phyloP scores from a whole-genome alignment of 441 rosid genomes.

The Pelargonium fulgidum region DNA sequence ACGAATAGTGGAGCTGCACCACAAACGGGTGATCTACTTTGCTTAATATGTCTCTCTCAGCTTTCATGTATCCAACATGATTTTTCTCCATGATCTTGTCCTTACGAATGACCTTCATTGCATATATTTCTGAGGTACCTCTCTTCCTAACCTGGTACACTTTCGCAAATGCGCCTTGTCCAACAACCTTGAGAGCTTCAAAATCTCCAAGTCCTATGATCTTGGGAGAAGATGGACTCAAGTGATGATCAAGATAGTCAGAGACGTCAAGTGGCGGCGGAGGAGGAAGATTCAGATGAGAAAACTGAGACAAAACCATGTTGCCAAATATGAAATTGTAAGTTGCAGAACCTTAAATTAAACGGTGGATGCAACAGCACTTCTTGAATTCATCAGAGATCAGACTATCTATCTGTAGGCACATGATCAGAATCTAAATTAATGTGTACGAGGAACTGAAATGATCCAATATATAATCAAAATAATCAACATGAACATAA shows the following conservation, averaged over 20 bases:
- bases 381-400: conserved; percentile 80
- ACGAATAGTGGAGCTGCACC: conserved; percentile 77
- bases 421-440: too few species aligned
- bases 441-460: too few species aligned
- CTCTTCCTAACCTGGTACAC: conserved; percentile 84
- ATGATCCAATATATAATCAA: too few species aligned
- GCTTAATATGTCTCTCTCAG: conserved; percentile 80
- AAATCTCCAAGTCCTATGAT: conserved; percentile 68
- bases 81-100: conserved; percentile 85
- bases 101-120: conserved; percentile 97
- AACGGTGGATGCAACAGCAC: conserved; percentile 40
- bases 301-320: conserved; percentile 66
- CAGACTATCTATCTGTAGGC: conserved; percentile 18
- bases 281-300: conserved; percentile 40
- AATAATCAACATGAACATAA: background rate
- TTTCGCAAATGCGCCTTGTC: conserved; percentile 92
- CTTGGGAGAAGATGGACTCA: conserved; percentile 26
- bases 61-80: conserved; percentile 87
- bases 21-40: conserved; percentile 82
- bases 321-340: background rate
- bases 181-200: conserved; percentile 81
- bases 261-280: conserved; percentile 35
- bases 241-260: conserved; percentile 59
- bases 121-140: conserved; percentile 70
- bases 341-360: too few species aligned